phyloP scores from a whole-genome alignment of 306 rosid genomes.

The Pachyrhizus erosus region DNA sequence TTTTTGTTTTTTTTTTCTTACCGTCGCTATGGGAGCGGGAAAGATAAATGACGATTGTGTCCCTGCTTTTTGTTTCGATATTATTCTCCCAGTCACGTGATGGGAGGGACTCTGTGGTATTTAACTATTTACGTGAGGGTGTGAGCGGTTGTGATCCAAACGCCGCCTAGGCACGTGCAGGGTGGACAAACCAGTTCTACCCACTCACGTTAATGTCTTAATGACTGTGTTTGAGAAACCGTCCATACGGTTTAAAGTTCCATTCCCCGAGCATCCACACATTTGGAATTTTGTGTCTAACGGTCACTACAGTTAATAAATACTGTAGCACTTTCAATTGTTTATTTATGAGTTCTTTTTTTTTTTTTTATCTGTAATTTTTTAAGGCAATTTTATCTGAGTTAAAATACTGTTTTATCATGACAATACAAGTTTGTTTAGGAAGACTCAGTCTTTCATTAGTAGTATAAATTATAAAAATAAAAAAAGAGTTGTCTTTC shows the following conservation, averaged over 20 bases:
- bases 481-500: not conserved
- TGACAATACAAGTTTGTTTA: not conserved
- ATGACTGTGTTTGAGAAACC: conserved; percentile 10
- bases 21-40: not conserved
- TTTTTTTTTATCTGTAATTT: not conserved
- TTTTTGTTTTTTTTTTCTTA: not conserved
- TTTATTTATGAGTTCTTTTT: not conserved
- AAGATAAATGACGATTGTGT: conserved; percentile 14
- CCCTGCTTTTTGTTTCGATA: not conserved
- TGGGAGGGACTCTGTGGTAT: not conserved
- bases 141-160: conserved; percentile 21
- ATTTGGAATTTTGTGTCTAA: conserved; percentile 43
- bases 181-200: conserved; percentile 17
- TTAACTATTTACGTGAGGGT: not conserved
- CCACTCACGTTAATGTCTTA: conserved; percentile 35
- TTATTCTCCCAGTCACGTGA: conserved; percentile 26
- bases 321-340: not conserved
- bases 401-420: not conserved
- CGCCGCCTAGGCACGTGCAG: conserved; percentile 5
- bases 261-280: not conserved
- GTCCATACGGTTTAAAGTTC: conserved; percentile 19
- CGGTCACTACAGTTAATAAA: conserved; percentile 42
- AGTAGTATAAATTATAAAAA: too few species aligned
- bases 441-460: not conserved
- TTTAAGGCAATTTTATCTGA: not conserved